These are phyloP conservation scores for Salisapilia sapeloensis DNA, from an alignment of 352 stramenopile species.

Conservation along the genomic window DNA sequence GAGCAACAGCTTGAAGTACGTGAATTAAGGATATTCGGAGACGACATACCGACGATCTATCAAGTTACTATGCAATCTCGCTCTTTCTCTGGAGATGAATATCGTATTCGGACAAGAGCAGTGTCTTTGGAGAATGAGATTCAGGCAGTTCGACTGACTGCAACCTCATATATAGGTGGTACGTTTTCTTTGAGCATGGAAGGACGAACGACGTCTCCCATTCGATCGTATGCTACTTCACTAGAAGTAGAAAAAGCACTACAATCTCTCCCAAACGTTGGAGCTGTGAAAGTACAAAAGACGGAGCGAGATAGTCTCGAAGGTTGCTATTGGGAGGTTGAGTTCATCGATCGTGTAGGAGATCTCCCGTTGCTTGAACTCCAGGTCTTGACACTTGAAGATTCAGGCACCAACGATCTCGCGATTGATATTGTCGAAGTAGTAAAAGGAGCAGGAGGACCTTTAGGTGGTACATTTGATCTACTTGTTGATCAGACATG, in stretches of 20 bases:
- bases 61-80: slow-evolving; percentile 12
- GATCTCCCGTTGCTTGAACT: slow-evolving; percentile 27
- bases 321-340: slow-evolving; percentile 36
- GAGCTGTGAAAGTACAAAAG: slow-evolving; percentile 13
- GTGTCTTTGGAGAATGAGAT: slow-evolving; percentile 13
- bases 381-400: slow-evolving; percentile 19
- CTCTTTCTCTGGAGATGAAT: slow-evolving; percentile 16
- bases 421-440: slow-evolving; percentile 19
- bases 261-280: slow-evolving; percentile 20
- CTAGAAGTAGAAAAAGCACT: slow-evolving; percentile 23
- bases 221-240: slow-evolving; percentile 34
- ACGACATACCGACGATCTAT: slow-evolving; percentile 18
- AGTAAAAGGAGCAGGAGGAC: slow-evolving; percentile 15
- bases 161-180: slow-evolving; percentile 25
- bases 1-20: slow-evolving; percentile 24
- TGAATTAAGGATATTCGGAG: slow-evolving; percentile 19
- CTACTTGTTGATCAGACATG: slow-evolving; percentile 16
- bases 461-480: slow-evolving; percentile 20
- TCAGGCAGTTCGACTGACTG: slow-evolving; percentile 16
- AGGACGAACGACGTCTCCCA: slow-evolving; percentile 8
- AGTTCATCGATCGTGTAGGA: slow-evolving; percentile 29
- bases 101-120: slow-evolving; percentile 16
- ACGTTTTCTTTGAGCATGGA: slow-evolving; percentile 23
- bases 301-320: slow-evolving; percentile 10
- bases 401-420: slow-evolving; percentile 25